Conservation (phyloP, 331 rosid genomes). For the Spiraea crenata region DNA sequence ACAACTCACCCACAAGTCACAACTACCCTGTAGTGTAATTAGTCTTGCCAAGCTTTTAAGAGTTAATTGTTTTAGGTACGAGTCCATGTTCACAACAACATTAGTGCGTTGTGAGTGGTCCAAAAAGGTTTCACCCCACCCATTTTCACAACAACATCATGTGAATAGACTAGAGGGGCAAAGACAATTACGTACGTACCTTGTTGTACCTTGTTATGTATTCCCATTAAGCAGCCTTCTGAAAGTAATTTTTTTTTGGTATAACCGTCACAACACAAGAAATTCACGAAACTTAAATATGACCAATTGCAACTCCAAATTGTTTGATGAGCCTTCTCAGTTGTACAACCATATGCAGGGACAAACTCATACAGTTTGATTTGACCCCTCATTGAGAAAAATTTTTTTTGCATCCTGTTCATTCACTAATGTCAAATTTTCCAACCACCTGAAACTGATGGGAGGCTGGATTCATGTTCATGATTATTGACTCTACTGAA, state of each 20-base stretch:
- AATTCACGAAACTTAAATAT: too few relatives aligned
- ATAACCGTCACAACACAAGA: too few relatives aligned
- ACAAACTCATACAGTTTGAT: neutral
- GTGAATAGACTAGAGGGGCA: constrained; percentile 4
- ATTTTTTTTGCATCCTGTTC: constrained; percentile 6
- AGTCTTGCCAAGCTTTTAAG: constrained; percentile 10
- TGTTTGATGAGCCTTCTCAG: neutral
- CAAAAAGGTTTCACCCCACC: constrained; percentile 10
- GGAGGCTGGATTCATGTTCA: neutral
- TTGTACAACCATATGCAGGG: neutral
- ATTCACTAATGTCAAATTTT: neutral
- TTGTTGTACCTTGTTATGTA: too few relatives aligned
- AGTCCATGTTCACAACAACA: constrained; percentile 31
- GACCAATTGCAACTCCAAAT: too few relatives aligned
- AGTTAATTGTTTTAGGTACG: constrained; percentile 26
- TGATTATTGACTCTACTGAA: neutral
- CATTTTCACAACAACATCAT: neutral
- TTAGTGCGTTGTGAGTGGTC: constrained; percentile 20
- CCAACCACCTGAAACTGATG: neutral
- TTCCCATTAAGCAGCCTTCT: too few relatives aligned
- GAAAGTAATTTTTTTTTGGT: too few relatives aligned
- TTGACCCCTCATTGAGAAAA: neutral
- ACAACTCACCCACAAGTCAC: constrained; percentile 6
- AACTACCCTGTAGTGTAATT: neutral
- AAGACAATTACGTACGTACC: neutral